A percentile compares a stretch with the other conserved stretches of the same genome.
Conservation (phyloP, 2,329 filamentous ascomycete species). For the Laburnicola sp. region DNA sequence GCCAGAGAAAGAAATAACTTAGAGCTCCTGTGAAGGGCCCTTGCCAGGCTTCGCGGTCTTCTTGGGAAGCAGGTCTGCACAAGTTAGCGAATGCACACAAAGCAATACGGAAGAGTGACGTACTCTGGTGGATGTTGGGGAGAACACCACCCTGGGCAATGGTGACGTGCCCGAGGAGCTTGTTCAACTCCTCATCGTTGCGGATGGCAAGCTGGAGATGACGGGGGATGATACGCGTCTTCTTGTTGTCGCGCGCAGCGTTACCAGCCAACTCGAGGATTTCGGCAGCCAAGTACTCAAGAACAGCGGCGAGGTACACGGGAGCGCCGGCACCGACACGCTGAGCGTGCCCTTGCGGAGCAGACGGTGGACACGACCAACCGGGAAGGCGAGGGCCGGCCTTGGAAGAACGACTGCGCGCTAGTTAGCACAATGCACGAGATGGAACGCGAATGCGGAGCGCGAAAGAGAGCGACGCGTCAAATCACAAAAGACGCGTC, state of each 20-base stretch:
- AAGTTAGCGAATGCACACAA: constrained; percentile 45
- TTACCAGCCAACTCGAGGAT: constrained; percentile 99
- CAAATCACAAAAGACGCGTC: constrained; percentile 34
- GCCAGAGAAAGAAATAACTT: constrained; percentile 55
- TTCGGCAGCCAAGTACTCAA: constrained; percentile 98
- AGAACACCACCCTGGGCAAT: constrained; percentile 97
- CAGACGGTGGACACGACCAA: constrained; percentile 98
- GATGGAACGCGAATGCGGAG: constrained; percentile 24
- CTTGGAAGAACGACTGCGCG: constrained; percentile 94
- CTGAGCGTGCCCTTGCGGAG: constrained; percentile 97
- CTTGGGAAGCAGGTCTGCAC: constrained; percentile 92
- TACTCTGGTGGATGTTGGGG: constrained; percentile 97
- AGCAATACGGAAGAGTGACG: constrained; percentile 47
- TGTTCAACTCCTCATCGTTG: constrained; percentile 99
- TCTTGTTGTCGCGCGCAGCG: constrained; percentile 99
- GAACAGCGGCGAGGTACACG: constrained; percentile 94
- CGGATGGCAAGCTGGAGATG: constrained; percentile 99
- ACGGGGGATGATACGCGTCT: constrained; percentile 99
- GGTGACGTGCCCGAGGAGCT: constrained; percentile 92
- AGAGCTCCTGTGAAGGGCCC: constrained; percentile 92
- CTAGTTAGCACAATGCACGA: constrained; percentile 24
- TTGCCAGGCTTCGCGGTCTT: constrained; percentile 96
- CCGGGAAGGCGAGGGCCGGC: constrained; percentile 97
- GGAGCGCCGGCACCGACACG: constrained; percentile 98
- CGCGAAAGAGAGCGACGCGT: constrained; percentile 46